phyloP scores from a whole-genome alignment of 2,329 filamentous ascomycete species.

The Exophiala bonariae region DNA sequence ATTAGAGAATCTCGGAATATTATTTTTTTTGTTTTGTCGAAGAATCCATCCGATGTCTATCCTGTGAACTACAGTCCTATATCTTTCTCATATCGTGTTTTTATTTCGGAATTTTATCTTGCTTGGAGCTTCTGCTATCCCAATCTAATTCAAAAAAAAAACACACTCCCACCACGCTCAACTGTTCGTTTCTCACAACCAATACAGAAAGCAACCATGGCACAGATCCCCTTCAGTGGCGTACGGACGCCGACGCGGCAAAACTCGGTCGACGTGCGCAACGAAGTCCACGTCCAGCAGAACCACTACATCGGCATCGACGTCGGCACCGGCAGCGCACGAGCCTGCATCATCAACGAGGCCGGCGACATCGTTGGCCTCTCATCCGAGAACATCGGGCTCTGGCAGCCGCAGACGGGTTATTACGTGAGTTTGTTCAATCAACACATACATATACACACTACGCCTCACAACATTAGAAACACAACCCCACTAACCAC shows the following conservation, averaged over 20 bases:
- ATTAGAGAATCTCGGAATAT: no score
- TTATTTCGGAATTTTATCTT: no score
- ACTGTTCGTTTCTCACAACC: no score
- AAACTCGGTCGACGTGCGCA: conserved; percentile 48
- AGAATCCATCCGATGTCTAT: no score
- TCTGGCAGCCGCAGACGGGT: conserved; percentile 75
- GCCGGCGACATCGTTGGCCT: conserved; percentile 80
- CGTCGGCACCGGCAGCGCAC: conserved; percentile 91
- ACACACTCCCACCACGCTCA: no score
- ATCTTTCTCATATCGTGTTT: no score
- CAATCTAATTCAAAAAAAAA: no score
- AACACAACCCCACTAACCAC: background rate
- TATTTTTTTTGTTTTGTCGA: no score
- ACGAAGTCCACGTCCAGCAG: conserved; percentile 57
- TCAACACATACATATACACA: background rate
- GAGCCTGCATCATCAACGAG: conserved; percentile 92
- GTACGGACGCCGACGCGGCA: conserved; percentile 28
- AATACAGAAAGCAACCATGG: conserved; percentile 7
- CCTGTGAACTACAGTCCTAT: no score
- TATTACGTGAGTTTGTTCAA: conserved; percentile 61
- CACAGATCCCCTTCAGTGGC: conserved; percentile 21
- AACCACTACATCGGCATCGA: conserved; percentile 82
- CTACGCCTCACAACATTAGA: background rate
- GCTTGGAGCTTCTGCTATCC: no score
- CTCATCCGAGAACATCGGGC: conserved; percentile 72